These are phyloP conservation scores for Micractinium conductrix DNA, from an alignment of 139 green algal genomes.

Conservation along the genomic window DNA sequence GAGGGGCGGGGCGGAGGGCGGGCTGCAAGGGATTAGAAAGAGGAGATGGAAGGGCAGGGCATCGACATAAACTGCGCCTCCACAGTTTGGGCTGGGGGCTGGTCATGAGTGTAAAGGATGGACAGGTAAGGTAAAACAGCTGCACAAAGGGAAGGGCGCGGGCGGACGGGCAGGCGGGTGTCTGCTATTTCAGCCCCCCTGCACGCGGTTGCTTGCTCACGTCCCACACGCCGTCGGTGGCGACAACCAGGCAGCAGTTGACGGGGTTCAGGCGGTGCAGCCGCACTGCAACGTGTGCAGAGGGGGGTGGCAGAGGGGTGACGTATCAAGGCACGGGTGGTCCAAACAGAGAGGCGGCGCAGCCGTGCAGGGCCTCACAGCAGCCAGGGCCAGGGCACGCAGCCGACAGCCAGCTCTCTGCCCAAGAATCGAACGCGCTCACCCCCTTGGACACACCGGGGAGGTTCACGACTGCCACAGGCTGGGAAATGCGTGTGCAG, in stretches of 20 bases:
- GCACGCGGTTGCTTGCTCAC: constrained; percentile 4
- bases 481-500: too few relatives aligned
- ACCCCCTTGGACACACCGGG: too few relatives aligned
- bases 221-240: constrained; percentile 76
- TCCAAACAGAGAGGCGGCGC: neutral
- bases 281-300: constrained; percentile 26
- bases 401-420: neutral
- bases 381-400: neutral
- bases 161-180: too few relatives aligned
- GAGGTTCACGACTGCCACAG: too few relatives aligned
- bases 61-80: too few relatives aligned
- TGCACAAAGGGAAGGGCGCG: too few relatives aligned
- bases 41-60: too few relatives aligned
- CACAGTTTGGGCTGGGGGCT: too few relatives aligned
- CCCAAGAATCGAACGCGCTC: too few relatives aligned
- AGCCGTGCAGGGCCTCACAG: constrained; percentile 46
- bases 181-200: neutral
- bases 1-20: neutral
- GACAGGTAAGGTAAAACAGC: too few relatives aligned
- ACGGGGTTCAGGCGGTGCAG: constrained; percentile 28
- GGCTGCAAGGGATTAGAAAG: too few relatives aligned
- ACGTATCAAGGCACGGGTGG: neutral
- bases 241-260: constrained; percentile 68
- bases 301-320: neutral
- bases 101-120: too few relatives aligned